These are phyloP conservation scores for Daldinia childiae DNA, from an alignment of 495 filamentous ascomycete species.

Conservation along the genomic window DNA sequence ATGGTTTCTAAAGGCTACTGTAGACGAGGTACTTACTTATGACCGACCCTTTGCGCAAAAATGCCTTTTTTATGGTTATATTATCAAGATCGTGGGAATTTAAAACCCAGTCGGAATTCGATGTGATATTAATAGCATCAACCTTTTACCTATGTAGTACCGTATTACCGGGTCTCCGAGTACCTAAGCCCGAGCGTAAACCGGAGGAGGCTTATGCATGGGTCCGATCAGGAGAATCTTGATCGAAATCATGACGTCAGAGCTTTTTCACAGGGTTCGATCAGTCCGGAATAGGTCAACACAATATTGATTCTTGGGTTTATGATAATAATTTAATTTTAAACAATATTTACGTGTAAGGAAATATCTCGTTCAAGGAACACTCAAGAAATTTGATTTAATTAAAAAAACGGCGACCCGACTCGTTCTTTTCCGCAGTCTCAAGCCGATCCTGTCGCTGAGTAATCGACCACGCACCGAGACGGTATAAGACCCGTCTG, in stretches of 20 bases:
- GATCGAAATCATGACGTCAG: slow-evolving; percentile 29
- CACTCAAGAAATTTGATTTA: not conserved
- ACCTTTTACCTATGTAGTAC: not conserved
- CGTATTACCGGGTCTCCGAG: not conserved
- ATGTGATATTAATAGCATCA: not conserved
- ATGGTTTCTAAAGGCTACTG: too few species aligned
- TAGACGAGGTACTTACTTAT: too few species aligned
- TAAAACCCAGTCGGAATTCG: not conserved
- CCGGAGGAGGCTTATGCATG: slow-evolving; percentile 8
- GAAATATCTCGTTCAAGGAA: too few species aligned
- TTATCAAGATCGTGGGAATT: not conserved
- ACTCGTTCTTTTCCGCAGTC: not conserved
- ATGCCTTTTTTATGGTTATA: too few species aligned
- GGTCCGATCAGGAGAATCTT: slow-evolving; percentile 1
- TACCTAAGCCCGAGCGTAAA: not conserved
- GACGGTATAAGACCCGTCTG: not conserved
- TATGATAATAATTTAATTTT: not conserved
- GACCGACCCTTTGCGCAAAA: too few species aligned
- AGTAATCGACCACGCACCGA: slow-evolving; percentile 20
- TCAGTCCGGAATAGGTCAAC: slow-evolving; percentile 14
- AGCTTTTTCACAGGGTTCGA: slow-evolving; percentile 6
- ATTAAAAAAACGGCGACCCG: not conserved
- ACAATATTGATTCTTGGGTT: not conserved
- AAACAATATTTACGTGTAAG: too few species aligned
- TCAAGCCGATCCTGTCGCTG: slow-evolving; percentile 20